Evolutionary conservation across 805 yeast genomes (phyloP).

Genomic region (Naumovozyma dairenensis): DNA sequence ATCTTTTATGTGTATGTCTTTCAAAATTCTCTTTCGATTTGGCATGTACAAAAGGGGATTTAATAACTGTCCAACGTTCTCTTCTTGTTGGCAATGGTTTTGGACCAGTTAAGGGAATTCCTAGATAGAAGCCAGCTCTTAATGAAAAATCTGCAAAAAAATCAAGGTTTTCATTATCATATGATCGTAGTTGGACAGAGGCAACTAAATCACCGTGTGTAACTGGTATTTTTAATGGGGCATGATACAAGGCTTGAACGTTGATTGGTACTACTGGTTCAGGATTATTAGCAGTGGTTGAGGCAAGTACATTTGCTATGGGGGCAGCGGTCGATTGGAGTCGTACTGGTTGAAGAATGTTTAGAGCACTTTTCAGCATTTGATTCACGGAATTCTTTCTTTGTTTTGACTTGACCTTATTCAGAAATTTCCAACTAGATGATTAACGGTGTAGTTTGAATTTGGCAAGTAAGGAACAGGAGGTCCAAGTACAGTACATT

Average conservation of each 20-base stretch:
- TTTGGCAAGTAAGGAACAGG: too few species aligned
- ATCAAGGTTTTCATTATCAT: constrained; percentile 58
- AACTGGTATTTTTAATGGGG: constrained; percentile 61
- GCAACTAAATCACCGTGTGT: constrained; percentile 72
- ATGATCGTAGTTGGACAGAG: constrained; percentile 63
- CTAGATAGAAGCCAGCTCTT: constrained; percentile 83
- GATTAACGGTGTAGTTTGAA: too few species aligned
- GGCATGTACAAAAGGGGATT: constrained; percentile 89
- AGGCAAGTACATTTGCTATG: constrained; percentile 1
- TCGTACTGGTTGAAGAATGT: constrained; percentile 5
- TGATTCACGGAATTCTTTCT: too few species aligned
- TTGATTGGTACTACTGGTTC: constrained; percentile 57
- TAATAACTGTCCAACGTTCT: constrained; percentile 87
- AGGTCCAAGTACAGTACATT: too few species aligned
- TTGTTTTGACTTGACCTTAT: too few species aligned
- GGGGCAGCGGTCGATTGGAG: constrained; percentile 10
- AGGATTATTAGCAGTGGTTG: constrained; percentile 35
- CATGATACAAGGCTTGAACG: constrained; percentile 70
- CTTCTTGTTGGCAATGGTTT: constrained; percentile 57
- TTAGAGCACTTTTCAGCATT: too few species aligned
- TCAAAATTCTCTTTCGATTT: constrained; percentile 90
- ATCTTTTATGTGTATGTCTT: constrained; percentile 71
- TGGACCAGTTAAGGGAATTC: constrained; percentile 76
- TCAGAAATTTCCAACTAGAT: too few species aligned
- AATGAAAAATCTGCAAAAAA: constrained; percentile 77